Conservation (phyloP, 2,329 filamentous ascomycete genomes). For the Neurospora sp. region DNA sequence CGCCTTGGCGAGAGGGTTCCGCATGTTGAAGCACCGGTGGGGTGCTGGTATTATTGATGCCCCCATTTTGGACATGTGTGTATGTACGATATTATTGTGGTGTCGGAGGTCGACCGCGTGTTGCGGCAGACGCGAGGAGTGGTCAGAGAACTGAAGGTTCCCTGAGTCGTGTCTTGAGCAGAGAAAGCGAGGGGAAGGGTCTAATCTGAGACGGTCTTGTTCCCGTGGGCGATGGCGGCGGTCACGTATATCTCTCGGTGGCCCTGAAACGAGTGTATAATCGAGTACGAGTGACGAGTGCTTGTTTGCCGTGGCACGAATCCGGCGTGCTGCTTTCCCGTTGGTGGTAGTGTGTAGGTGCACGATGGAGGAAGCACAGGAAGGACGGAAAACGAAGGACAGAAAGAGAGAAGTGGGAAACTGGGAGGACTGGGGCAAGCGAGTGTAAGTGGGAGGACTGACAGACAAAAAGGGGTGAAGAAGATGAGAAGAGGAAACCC, state of each 20-base stretch:
- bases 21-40: slow-evolving; percentile 37
- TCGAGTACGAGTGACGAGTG: not conserved
- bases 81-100: not conserved
- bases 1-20: slow-evolving; percentile 36
- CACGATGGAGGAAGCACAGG: not conserved
- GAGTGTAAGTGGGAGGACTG: not conserved
- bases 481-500: not conserved
- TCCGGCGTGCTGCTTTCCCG: not conserved
- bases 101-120: not conserved
- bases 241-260: not conserved
- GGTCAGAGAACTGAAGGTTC: not conserved
- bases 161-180: not conserved
- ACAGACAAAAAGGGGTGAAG: not conserved
- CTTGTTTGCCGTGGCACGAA: not conserved
- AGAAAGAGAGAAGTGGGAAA: not conserved
- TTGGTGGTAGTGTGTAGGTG: not conserved
- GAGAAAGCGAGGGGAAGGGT: not conserved
- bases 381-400: not conserved
- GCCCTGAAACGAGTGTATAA: not conserved
- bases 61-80: slow-evolving; percentile 9
- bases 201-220: not conserved
- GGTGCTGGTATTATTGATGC: slow-evolving; percentile 8
- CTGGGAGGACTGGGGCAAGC: not conserved
- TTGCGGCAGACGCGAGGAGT: not conserved
- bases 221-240: not conserved